These are phyloP conservation scores for Echites panduratus DNA, from an alignment of 257 asterid species.

Conservation along the genomic window DNA sequence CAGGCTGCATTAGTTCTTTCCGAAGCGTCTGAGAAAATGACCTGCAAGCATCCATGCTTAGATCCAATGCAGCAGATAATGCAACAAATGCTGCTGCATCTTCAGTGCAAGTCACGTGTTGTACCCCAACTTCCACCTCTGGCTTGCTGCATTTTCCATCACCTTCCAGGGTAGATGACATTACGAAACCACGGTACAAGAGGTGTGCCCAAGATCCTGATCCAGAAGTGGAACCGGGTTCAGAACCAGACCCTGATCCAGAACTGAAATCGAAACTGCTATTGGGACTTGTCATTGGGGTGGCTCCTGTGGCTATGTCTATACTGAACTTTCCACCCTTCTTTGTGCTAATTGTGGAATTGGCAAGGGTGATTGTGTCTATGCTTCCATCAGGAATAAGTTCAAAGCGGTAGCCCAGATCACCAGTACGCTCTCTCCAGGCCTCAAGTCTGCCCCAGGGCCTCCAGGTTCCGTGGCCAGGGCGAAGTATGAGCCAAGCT, in stretches of 20 bases:
- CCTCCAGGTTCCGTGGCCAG: slow-evolving; percentile 76
- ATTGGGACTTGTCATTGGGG: slow-evolving; percentile 76
- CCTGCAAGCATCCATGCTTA: slow-evolving; percentile 88
- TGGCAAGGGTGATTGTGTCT: slow-evolving; percentile 64
- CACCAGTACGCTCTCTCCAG: slow-evolving; percentile 50
- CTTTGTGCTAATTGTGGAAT: slow-evolving; percentile 47
- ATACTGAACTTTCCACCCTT: slow-evolving; percentile 68
- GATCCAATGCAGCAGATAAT: slow-evolving; percentile 89
- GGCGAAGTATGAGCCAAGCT: slow-evolving; percentile 94
- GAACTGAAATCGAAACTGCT: slow-evolving; percentile 78
- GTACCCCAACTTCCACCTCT: slow-evolving; percentile 90
- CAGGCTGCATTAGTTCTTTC: slow-evolving; percentile 74
- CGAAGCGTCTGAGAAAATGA: slow-evolving; percentile 71
- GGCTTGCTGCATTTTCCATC: slow-evolving; percentile 72
- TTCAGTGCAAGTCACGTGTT: slow-evolving; percentile 89
- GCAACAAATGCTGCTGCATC: slow-evolving; percentile 98
- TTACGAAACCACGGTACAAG: slow-evolving; percentile 71
- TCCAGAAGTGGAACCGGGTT: slow-evolving; percentile 55
- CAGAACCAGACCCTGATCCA: slow-evolving; percentile 53
- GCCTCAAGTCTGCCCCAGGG: slow-evolving; percentile 99
- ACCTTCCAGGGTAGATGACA: slow-evolving; percentile 77
- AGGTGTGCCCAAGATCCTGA: slow-evolving; percentile 83
- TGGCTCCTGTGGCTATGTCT: slow-evolving; percentile 67
- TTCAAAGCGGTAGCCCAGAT: slow-evolving; percentile 83
- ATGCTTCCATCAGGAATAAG: slow-evolving; percentile 76